phyloP scores from a whole-genome alignment of 164 flowering plant genomes.

The Chimonanthus praecox region DNA sequence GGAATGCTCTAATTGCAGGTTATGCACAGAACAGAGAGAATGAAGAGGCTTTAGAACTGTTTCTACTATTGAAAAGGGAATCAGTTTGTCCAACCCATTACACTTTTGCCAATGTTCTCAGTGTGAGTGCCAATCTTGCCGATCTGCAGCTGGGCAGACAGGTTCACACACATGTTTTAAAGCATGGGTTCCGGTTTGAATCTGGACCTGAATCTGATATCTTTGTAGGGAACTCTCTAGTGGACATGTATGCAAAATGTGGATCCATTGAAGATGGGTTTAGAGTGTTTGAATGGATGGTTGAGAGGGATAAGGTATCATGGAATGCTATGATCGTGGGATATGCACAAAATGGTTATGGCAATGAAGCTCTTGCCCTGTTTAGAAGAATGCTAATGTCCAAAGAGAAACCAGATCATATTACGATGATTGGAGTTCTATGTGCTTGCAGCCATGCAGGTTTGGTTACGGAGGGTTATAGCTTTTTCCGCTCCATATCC shows the following conservation, averaged over 20 bases:
- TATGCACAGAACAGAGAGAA: constrained; percentile 21
- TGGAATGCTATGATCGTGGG: constrained; percentile 31
- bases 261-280: constrained; percentile 19
- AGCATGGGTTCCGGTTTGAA: constrained; percentile 23
- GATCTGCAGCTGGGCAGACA: constrained; percentile 21
- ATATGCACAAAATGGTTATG: constrained; percentile 23
- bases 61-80: constrained; percentile 19
- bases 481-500: constrained; percentile 13
- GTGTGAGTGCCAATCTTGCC: constrained; percentile 22
- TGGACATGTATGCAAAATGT: constrained; percentile 26
- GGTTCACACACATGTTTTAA: constrained; percentile 20
- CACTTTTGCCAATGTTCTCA: constrained; percentile 21
- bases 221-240: constrained; percentile 26
- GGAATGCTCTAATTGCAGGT: constrained; percentile 29
- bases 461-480: constrained; percentile 18
- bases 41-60: constrained; percentile 22
- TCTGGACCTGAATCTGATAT: constrained; percentile 23
- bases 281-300: constrained; percentile 18
- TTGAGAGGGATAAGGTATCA: constrained; percentile 20
- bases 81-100: constrained; percentile 22
- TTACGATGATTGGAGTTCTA: constrained; percentile 28
- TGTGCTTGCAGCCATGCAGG: constrained; percentile 27
- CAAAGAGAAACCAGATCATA: constrained; percentile 22
- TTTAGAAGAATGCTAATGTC: constrained; percentile 14
- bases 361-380: constrained; percentile 18